Evolutionary conservation across 306 rosid genomes (phyloP), one percentile per base, ranked within the genome.

Genomic region (Castanea mollissima): DNA sequence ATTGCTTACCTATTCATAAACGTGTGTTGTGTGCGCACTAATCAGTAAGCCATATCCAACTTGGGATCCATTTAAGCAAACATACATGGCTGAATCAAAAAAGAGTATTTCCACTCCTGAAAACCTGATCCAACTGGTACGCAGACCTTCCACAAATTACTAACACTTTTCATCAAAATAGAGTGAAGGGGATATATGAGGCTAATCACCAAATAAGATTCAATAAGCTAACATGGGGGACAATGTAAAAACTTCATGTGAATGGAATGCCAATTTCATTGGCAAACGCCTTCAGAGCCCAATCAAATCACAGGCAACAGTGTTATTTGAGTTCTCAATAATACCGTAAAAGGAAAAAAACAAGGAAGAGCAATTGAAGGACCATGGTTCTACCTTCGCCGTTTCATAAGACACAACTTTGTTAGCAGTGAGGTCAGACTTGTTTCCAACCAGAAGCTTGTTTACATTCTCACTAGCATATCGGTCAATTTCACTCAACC

Each of bases 391-490:
- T 73, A 87, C 90, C 90, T 87, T 87, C 1, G 88, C 90, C 3
- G 88, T 79, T 55, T 87, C 90, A 14, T 79, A 87, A 51, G 90
- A 84, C 78, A 87, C 90, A 62, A 82, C 88, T 87, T 54, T 87
- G 81, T 87, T 85, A 55, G 83, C 88, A 78, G 88, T 81, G 35
- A 85, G 83, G 41, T 85, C 88, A 59, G 71, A 73, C 81, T 88
- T 88, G 81, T 88, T 88, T 69, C 91, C 89, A 60, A 88, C 91
- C 52, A 88, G 76, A 76, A 88, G 89, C 86, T 88, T 88, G 86
- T 83, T 88, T 5, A 88, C 91, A 23, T 85, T 88, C 67, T 83
- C 87, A 67, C 84, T 88, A 11, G 91, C 87, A 7, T 80, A 88
- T 32, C 85, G 83, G 71, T 88, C 89, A 59, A 88, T 88, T 65